Percentiles rank a stretch among this genome's conserved stretches.
Evolutionary conservation across 2,329 filamentous ascomycete genomes (phyloP).

Genomic region (Fragosphaeria purpurea): DNA sequence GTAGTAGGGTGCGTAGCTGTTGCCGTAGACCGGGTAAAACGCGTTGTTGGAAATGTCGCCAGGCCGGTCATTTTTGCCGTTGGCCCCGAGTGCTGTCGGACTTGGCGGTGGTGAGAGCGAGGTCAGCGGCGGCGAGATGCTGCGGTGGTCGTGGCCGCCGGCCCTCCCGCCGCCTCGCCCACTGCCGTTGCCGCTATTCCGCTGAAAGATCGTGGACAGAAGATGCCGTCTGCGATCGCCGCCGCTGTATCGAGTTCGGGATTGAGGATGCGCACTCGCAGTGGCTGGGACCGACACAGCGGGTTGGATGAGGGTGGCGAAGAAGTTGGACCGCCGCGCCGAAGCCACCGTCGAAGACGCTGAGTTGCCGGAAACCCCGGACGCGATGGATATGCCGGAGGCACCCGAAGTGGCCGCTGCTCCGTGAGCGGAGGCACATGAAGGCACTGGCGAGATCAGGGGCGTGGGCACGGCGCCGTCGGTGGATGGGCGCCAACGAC

Average conservation of each 20-base stretch:
- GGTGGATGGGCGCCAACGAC: too few relatives aligned
- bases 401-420: not conserved
- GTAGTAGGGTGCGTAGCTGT: slow-evolving; percentile 4
- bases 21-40: slow-evolving; percentile 1
- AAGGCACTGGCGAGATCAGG: slow-evolving; percentile 29
- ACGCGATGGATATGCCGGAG: not conserved
- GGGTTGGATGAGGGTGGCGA: too few relatives aligned
- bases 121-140: slow-evolving; percentile 20
- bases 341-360: too few relatives aligned
- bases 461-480: slow-evolving; percentile 28
- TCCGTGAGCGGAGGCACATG: slow-evolving; percentile 8
- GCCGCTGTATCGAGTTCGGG: too few relatives aligned
- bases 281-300: too few relatives aligned
- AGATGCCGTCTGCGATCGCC: slow-evolving; percentile 28
- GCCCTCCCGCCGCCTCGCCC: slow-evolving; percentile 1
- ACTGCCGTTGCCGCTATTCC: too few relatives aligned
- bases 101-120: slow-evolving; percentile 20
- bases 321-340: too few relatives aligned
- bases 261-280: too few relatives aligned
- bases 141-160: slow-evolving; percentile 12
- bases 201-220: slow-evolving; percentile 25
- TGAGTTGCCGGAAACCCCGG: not conserved
- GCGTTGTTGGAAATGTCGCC: slow-evolving; percentile 7
- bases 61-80: not conserved
- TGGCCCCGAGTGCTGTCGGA: not conserved